Conservation (phyloP, 2,329 filamentous ascomycete genomes). For the Aspergillus japonicus region DNA sequence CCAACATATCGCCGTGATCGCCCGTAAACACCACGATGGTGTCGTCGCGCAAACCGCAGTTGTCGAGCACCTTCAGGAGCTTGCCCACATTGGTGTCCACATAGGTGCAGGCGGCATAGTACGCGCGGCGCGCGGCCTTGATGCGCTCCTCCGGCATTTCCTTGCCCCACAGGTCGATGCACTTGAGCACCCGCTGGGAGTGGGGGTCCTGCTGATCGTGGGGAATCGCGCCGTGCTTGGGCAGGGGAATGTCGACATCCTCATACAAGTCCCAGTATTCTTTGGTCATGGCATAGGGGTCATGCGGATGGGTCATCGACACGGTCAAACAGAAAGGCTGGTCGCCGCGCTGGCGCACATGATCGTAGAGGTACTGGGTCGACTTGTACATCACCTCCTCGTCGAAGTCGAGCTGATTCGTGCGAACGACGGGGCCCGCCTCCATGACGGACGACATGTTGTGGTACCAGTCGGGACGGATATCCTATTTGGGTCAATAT, state of each 20-base stretch:
- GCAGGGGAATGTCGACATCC: slow-evolving; percentile 79
- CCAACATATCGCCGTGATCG: slow-evolving; percentile 94
- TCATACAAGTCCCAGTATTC: slow-evolving; percentile 95
- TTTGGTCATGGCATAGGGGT: slow-evolving; percentile 90
- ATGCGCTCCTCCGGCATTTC: slow-evolving; percentile 83
- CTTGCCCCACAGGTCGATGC: slow-evolving; percentile 82
- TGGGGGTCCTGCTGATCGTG: slow-evolving; percentile 83
- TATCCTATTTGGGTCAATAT: slow-evolving; percentile 32
- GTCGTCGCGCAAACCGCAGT: slow-evolving; percentile 76
- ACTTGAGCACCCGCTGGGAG: slow-evolving; percentile 80
- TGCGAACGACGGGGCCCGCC: slow-evolving; percentile 81
- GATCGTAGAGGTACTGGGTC: slow-evolving; percentile 85
- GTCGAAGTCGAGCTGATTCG: slow-evolving; percentile 94
- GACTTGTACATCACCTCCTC: slow-evolving; percentile 94
- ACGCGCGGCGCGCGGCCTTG: slow-evolving; percentile 79
- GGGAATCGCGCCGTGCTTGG: slow-evolving; percentile 68
- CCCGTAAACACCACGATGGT: slow-evolving; percentile 91
- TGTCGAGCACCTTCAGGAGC: slow-evolving; percentile 72
- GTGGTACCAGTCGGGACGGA: slow-evolving; percentile 89
- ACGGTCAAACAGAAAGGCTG: slow-evolving; percentile 87
- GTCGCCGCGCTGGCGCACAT: slow-evolving; percentile 74
- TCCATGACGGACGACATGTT: slow-evolving; percentile 92
- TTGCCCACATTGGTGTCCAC: slow-evolving; percentile 90
- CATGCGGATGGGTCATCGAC: slow-evolving; percentile 90
- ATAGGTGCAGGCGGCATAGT: slow-evolving; percentile 91